A percentile compares a stretch with the other conserved stretches of the same genome.
Evolutionary conservation across 805 yeast genomes (phyloP).

Genomic region (Candida peoriensis): DNA sequence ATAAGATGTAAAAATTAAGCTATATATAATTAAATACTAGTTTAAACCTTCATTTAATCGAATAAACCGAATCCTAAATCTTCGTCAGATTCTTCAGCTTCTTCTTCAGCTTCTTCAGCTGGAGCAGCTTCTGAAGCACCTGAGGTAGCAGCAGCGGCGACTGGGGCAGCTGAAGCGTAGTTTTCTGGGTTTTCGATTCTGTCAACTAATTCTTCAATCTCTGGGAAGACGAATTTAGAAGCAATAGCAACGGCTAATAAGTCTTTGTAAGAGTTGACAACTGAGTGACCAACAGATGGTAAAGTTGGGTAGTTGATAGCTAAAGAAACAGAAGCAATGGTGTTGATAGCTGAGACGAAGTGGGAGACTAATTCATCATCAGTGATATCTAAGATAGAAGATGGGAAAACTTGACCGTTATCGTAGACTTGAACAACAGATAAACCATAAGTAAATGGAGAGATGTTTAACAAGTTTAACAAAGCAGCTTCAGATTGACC

Average conservation of each 20-base stretch:
- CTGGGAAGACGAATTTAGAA: conserved; percentile 98
- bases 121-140: conserved; percentile 69
- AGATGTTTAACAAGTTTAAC: conserved; percentile 98
- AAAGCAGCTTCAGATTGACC: conserved; percentile 99
- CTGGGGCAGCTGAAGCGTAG: conserved; percentile 99
- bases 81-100: conserved; percentile 50
- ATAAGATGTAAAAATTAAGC: too few species aligned
- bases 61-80: conserved; percentile 99
- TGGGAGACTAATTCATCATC: conserved; percentile 92
- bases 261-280: conserved; percentile 99
- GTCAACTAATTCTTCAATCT: conserved; percentile 98
- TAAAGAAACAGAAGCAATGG: conserved; percentile 94
- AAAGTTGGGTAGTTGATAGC: conserved; percentile 99
- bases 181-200: conserved; percentile 99
- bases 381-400: conserved; percentile 95
- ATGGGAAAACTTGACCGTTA: conserved; percentile 97
- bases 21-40: neutral
- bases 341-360: conserved; percentile 87
- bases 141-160: conserved; percentile 76
- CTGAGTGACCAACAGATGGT: conserved; percentile 98
- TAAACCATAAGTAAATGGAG: conserved; percentile 99
- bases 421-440: conserved; percentile 95
- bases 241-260: conserved; percentile 96
- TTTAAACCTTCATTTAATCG: conserved; percentile 54
- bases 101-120: conserved; percentile 72